Evolutionary conservation across 2,329 filamentous ascomycete species (phyloP), one percentile per base, ranked within the genome.

Genomic region (Albifimbria verrucaria): DNA sequence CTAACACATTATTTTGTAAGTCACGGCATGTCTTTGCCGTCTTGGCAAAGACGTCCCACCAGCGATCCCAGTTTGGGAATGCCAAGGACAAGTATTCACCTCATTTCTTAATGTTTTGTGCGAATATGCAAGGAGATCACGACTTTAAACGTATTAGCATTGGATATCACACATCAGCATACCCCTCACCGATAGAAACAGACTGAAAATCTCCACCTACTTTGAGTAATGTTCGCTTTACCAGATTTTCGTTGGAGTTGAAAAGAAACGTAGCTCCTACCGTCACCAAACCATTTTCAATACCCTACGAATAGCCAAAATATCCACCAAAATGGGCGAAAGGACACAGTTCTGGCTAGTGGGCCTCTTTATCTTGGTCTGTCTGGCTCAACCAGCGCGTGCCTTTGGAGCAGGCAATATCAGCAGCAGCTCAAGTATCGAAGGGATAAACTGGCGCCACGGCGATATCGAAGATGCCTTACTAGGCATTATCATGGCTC

Each of bases 381-480:
- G 44, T 18, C 24, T 47, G 7, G 44, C 44, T n/a, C 21, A 47
- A 26, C 44, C 44, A 26, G 44, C 44, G 18, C 15, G 24, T 21
- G 44, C 44, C 23, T 47, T 47, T n/a, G 44, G 44, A 24, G 44
- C 44, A 18, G 44, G 44, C 44, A 47, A 47, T 23, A 47, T 47
- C 44, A 47, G 44, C 22, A 47, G 44, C 21, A 47, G 44, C 44
- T 47, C 44, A 24, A 10, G 21, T 26, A 47, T 47, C 23, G 44
- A 47, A 26, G 44, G 44, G 4, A 47, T 47, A 21, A 47, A 47
- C 44, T 47, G 44, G 44, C 44, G 44, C 17, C 44, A 47, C 26
- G 44, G 44, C 21, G 44, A 47, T n/a, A 47, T 47, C 44, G 44
- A 47, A 47, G 44, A 47, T 18, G 44, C 44, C 17, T 23, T 47